Evolutionary conservation across 1,284 basidiomycete species (phyloP).

Genomic region (Moesziomyces globuligerus): DNA sequence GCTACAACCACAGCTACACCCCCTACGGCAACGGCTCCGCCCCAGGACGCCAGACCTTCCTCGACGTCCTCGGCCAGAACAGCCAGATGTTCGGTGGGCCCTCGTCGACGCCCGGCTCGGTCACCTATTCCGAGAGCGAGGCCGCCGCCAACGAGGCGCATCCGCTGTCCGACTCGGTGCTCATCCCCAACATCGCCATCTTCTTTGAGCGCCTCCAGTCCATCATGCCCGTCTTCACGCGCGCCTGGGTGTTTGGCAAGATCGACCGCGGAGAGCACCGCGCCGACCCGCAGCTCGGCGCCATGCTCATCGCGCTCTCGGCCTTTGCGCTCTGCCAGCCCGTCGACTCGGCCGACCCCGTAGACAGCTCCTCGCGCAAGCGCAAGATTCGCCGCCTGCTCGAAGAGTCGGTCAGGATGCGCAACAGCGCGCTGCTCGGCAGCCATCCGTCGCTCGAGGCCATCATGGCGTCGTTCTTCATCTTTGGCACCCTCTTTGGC

Average conservation of each 20-base stretch:
- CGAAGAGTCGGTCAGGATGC: conserved; percentile 48
- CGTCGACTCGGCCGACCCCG: conserved; percentile 47
- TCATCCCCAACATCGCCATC: conserved; percentile 59
- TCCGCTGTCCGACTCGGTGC: conserved; percentile 53
- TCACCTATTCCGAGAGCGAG: conserved; percentile 21
- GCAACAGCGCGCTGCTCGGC: conserved; percentile 51
- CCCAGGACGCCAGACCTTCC: conserved; percentile 28
- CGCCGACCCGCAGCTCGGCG: conserved; percentile 55
- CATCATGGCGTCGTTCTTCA: conserved; percentile 55
- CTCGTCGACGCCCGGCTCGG: conserved; percentile 35
- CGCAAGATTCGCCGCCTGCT: conserved; percentile 35
- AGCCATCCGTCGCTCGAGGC: conserved; percentile 48
- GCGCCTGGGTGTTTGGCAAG: conserved; percentile 55
- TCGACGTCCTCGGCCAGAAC: conserved; percentile 44
- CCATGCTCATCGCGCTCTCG: conserved; percentile 62
- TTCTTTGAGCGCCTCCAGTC: conserved; percentile 64
- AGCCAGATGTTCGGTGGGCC: conserved; percentile 26
- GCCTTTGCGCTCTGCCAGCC: conserved; percentile 57
- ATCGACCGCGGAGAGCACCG: conserved; percentile 59
- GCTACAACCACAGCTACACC: conserved; percentile 10
- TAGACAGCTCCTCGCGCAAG: conserved; percentile 41
- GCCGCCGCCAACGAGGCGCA: conserved; percentile 35
- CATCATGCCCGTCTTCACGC: conserved; percentile 65
- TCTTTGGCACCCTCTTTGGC: conserved; percentile 59
- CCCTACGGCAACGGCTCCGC: conserved; percentile 16